phyloP scores from a whole-genome alignment of 352 stramenopile species.

The Phytophthora podocarpi region DNA sequence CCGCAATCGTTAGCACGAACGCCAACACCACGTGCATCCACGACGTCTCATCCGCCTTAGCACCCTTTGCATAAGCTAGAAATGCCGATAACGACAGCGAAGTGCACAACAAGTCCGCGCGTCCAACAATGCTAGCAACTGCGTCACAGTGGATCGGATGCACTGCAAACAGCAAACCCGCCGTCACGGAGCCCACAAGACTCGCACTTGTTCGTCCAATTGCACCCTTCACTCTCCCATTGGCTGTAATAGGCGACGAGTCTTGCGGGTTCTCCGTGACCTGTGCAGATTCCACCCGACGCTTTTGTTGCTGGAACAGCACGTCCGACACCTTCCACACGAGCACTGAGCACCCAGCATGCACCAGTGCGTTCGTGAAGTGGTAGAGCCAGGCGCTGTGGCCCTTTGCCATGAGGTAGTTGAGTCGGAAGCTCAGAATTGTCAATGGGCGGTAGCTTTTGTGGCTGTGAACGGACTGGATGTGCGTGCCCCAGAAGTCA shows the following conservation, averaged over 20 bases:
- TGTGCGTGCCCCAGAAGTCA: constrained; percentile 88
- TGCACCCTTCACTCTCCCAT: neutral
- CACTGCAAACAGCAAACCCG: constrained; percentile 89
- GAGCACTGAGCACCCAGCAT: constrained; percentile 63
- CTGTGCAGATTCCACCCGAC: neutral
- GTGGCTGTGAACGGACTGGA: constrained; percentile 66
- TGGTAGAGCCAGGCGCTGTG: constrained; percentile 70
- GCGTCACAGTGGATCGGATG: constrained; percentile 93
- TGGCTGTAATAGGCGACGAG: neutral
- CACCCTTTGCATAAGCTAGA: constrained; percentile 49
- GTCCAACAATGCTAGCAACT: constrained; percentile 89
- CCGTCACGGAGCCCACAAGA: constrained; percentile 9
- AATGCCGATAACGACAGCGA: constrained; percentile 70
- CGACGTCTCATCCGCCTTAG: constrained; percentile 9
- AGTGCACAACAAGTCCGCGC: constrained; percentile 89
- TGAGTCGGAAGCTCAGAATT: constrained; percentile 75
- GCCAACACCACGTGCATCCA: constrained; percentile 28
- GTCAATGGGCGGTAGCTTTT: constrained; percentile 91
- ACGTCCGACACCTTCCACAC: constrained; percentile 54
- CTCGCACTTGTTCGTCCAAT: neutral
- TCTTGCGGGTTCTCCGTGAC: constrained; percentile 29
- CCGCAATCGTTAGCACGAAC: constrained; percentile 33
- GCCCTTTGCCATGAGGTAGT: constrained; percentile 54
- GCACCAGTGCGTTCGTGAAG: constrained; percentile 73
- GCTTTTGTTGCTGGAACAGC: constrained; percentile 33